These are phyloP conservation scores for Saturnispora sekii DNA, from an alignment of 805 yeast genomes.

Conservation along the genomic window DNA sequence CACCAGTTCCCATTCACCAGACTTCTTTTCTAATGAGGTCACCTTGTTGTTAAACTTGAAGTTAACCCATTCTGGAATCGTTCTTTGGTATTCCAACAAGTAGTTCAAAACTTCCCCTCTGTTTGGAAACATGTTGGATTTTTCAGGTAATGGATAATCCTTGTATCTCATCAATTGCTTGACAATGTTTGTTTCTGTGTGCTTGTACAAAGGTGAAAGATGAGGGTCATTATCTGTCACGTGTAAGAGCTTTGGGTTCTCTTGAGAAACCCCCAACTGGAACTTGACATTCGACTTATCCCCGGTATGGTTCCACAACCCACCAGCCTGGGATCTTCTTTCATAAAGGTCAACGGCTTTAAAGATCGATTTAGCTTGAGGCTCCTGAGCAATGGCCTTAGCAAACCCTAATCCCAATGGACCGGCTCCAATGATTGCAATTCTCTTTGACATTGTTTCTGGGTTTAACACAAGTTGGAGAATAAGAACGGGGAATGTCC, in stretches of 20 bases:
- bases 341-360: constrained; percentile 24
- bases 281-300: constrained; percentile 19
- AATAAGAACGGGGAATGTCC: not conserved
- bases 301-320: constrained; percentile 27
- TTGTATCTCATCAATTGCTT: constrained; percentile 26
- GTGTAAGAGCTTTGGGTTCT: constrained; percentile 15
- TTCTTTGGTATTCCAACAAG: constrained; percentile 42
- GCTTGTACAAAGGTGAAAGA: constrained; percentile 28
- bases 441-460: constrained; percentile 7
- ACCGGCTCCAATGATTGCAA: constrained; percentile 30
- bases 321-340: constrained; percentile 25
- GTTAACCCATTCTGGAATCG: constrained; percentile 31
- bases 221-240: constrained; percentile 12
- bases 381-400: constrained; percentile 26
- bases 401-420: constrained; percentile 28
- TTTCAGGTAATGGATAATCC: constrained; percentile 25
- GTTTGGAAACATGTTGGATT: constrained; percentile 44
- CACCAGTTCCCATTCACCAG: constrained; percentile 22
- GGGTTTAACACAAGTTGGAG: not conserved
- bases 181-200: constrained; percentile 27
- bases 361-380: constrained; percentile 17
- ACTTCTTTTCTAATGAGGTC: constrained; percentile 28
- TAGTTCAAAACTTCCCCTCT: constrained; percentile 56
- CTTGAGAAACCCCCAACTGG: constrained; percentile 8
- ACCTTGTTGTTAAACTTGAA: constrained; percentile 36